Conservation (phyloP, 345 rosid species). For the Gossypium longicalyx region DNA sequence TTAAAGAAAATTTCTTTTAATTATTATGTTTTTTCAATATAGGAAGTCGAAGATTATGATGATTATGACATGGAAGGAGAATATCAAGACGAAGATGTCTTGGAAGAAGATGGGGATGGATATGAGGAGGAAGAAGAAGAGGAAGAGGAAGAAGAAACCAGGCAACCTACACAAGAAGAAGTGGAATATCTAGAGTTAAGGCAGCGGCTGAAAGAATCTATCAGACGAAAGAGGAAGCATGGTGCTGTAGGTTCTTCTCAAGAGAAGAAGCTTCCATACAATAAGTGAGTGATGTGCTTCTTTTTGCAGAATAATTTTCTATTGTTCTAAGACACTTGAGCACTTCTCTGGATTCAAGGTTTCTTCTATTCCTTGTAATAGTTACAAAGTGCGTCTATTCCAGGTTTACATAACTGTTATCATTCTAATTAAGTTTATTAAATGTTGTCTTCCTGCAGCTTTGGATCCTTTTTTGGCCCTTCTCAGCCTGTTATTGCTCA, state of each 20-base stretch:
- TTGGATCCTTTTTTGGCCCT: slow-evolving; percentile 95
- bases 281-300: slow-evolving; percentile 46
- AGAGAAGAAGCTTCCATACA: slow-evolving; percentile 38
- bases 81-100: slow-evolving; percentile 4
- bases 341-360: background rate
- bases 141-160: slow-evolving; percentile 34
- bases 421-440: background rate
- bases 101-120: slow-evolving; percentile 2
- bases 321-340: background rate
- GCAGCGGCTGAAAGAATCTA: slow-evolving; percentile 54
- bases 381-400: background rate
- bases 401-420: background rate
- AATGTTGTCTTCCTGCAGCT: slow-evolving; percentile 43
- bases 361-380: background rate
- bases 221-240: slow-evolving; percentile 49
- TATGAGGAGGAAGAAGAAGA: slow-evolving; percentile 28
- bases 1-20: background rate
- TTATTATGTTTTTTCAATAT: background rate
- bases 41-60: slow-evolving; percentile 11
- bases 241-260: slow-evolving; percentile 32
- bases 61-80: slow-evolving; percentile 46
- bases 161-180: slow-evolving; percentile 51
- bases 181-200: slow-evolving; percentile 62
- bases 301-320: background rate
- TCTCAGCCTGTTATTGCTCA: slow-evolving; percentile 80